These are phyloP conservation scores for Haematococcus lacustris DNA, from an alignment of 139 green algal species.

Conservation along the genomic window DNA sequence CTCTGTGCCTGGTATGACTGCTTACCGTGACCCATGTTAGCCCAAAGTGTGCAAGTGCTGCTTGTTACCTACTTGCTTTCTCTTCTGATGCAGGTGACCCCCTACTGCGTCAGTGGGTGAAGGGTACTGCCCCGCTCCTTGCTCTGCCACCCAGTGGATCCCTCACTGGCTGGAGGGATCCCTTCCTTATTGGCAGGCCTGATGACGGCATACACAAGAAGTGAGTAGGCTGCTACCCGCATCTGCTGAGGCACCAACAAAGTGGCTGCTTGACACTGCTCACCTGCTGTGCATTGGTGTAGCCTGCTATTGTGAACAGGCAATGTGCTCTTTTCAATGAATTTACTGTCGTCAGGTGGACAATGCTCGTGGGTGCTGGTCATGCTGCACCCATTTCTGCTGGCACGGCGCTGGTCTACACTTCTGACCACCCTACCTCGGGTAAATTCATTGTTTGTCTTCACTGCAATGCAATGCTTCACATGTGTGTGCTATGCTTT, in stretches of 20 bases:
- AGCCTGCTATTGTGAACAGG: too few species aligned
- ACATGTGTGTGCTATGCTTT: background rate
- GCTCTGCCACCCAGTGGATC: background rate
- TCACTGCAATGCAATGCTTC: background rate
- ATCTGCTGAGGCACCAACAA: too few species aligned
- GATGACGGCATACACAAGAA: slow-evolving; percentile 7
- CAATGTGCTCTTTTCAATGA: too few species aligned
- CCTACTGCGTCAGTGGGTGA: background rate
- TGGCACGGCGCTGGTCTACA: slow-evolving; percentile 27
- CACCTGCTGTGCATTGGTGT: too few species aligned
- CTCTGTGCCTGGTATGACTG: background rate
- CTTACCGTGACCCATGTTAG: background rate
- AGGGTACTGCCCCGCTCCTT: background rate
- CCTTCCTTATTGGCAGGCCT: slow-evolving; percentile 6
- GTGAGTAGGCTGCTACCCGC: too few species aligned
- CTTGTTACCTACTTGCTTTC: background rate
- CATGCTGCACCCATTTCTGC: background rate
- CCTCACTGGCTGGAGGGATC: slow-evolving; percentile 8
- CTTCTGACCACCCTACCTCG: background rate
- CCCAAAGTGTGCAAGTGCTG: background rate
- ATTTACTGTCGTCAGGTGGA: too few species aligned
- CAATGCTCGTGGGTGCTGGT: background rate
- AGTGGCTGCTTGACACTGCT: too few species aligned
- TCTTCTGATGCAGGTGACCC: background rate
- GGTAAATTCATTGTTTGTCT: background rate